These are phyloP conservation scores for Venturia effusa DNA, from an alignment of 2,329 filamentous ascomycete species.

Conservation along the genomic window DNA sequence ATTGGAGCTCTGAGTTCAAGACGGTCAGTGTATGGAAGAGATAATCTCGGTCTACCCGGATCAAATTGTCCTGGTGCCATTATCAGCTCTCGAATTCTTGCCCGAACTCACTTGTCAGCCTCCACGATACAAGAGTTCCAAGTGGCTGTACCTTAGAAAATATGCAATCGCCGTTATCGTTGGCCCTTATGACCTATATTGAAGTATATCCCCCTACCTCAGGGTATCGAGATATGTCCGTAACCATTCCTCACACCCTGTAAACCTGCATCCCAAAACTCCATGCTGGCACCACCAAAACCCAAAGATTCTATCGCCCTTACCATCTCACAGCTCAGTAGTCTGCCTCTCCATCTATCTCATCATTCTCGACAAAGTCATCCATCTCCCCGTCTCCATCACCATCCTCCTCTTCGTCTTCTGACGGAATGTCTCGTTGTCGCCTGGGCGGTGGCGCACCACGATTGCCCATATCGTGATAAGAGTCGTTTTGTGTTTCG, in stretches of 20 bases:
- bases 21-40: background rate
- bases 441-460: background rate
- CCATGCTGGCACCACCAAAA: background rate
- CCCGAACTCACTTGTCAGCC: background rate
- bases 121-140: background rate
- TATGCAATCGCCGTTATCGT: background rate
- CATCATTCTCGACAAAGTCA: slow-evolving; percentile 21
- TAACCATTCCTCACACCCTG: background rate
- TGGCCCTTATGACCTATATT: background rate
- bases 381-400: slow-evolving; percentile 10
- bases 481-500: slow-evolving; percentile 1
- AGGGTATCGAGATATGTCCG: background rate
- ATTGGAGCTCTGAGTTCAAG: background rate
- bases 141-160: background rate
- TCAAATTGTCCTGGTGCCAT: background rate
- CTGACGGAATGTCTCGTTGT: background rate
- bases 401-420: background rate
- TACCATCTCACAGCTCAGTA: background rate
- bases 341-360: slow-evolving; percentile 28
- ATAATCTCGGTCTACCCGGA: background rate
- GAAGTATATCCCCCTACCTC: background rate
- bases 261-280: background rate
- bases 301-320: background rate
- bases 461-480: background rate
- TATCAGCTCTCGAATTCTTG: background rate